Evolutionary conservation across 164 flowering plant species (phyloP).

Genomic region (Sextonia rubra): DNA sequence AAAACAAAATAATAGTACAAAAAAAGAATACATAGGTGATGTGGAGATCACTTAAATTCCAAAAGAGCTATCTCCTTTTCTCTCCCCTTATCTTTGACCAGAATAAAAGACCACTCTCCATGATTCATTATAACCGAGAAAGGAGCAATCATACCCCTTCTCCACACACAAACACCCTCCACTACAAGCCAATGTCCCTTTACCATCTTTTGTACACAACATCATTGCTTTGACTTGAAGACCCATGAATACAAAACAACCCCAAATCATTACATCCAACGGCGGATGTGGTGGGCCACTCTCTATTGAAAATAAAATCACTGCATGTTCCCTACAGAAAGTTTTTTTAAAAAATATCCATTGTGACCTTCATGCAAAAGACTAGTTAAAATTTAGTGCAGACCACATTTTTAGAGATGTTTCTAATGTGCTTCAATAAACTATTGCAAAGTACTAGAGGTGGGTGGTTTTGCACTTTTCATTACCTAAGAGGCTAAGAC

Average conservation of each 20-base stretch:
- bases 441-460: conserved; percentile 10
- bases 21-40: neutral
- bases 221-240: conserved; percentile 15
- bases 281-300: conserved; percentile 9
- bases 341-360: too few species aligned
- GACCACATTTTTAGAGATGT: neutral
- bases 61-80: neutral
- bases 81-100: conserved; percentile 13
- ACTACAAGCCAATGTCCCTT: conserved; percentile 12
- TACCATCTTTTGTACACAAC: neutral
- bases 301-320: neutral
- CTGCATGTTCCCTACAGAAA: neutral
- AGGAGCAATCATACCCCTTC: conserved; percentile 17
- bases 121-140: conserved; percentile 17
- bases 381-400: conserved; percentile 10
- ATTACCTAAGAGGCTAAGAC: neutral
- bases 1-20: too few species aligned
- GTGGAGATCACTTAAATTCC: conserved; percentile 20
- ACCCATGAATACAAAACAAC: conserved; percentile 8
- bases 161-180: conserved; percentile 13
- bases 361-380: conserved; percentile 5
- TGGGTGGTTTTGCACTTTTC: conserved; percentile 23
- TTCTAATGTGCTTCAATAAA: conserved; percentile 15
- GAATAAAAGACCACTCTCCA: conserved; percentile 22
- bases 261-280: conserved; percentile 12